phyloP scores from a whole-genome alignment of 1,284 basidiomycete genomes.

The Apiotrichum montevideense region DNA sequence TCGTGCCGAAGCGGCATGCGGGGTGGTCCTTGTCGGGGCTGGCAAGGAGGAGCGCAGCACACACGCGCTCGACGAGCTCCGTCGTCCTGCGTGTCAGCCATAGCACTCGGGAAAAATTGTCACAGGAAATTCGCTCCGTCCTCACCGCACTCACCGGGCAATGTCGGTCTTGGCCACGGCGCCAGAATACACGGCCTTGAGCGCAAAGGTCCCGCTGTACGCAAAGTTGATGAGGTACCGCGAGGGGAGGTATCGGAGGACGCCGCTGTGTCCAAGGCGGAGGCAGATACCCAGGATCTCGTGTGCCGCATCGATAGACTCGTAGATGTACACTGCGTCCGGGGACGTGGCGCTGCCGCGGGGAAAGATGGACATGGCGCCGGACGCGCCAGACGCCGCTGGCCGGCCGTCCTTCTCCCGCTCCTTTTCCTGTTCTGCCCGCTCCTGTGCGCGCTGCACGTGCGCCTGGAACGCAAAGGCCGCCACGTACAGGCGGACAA shows the following conservation, averaged over 20 bases:
- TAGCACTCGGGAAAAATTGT: no score
- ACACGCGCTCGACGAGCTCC: conserved; percentile 37
- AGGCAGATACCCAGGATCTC: conserved; percentile 44
- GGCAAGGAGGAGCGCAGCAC: conserved; percentile 30
- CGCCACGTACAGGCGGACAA: conserved; percentile 47
- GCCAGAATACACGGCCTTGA: conserved; percentile 41
- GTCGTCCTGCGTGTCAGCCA: conserved; percentile 26
- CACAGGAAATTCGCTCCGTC: background rate
- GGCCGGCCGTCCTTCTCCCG: conserved; percentile 2
- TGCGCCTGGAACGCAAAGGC: conserved; percentile 49
- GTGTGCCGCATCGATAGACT: conserved; percentile 44
- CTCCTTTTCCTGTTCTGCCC: conserved; percentile 30
- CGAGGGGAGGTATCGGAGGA: conserved; percentile 39
- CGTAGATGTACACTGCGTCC: conserved; percentile 46
- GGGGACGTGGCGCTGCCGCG: conserved; percentile 42
- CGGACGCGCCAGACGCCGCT: conserved; percentile 21
- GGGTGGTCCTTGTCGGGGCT: conserved; percentile 43
- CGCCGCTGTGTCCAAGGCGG: conserved; percentile 37
- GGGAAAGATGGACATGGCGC: conserved; percentile 25
- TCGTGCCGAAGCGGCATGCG: conserved; percentile 41
- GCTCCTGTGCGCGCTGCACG: conserved; percentile 42
- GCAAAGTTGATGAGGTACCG: conserved; percentile 44
- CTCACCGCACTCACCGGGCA: conserved; percentile 22
- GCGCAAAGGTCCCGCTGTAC: conserved; percentile 40
- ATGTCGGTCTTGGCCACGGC: conserved; percentile 30